Evolutionary conservation across 2,329 filamentous ascomycete species (phyloP).

Genomic region (Tympanopsis confertula): DNA sequence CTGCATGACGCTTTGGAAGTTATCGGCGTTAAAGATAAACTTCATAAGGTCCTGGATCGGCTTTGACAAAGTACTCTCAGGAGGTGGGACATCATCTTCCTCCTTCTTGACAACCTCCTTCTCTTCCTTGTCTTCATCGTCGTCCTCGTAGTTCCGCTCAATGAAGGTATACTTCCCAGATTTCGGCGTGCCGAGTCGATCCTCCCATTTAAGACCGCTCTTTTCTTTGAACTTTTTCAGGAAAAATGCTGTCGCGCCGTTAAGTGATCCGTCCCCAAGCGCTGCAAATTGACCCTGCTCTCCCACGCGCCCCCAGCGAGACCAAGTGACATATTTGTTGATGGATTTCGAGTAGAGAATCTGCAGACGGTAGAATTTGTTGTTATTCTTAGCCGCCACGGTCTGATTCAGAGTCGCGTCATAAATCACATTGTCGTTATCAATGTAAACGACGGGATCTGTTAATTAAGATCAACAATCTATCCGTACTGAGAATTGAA

Average conservation of each 20-base stretch:
- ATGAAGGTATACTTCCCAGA: constrained; percentile 68
- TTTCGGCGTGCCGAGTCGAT: constrained; percentile 42
- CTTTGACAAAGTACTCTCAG: background rate
- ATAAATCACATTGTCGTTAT: background rate
- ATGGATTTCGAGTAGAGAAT: background rate
- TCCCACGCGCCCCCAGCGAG: constrained; percentile 44
- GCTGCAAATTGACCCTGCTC: constrained; percentile 37
- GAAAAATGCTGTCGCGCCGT: constrained; percentile 34
- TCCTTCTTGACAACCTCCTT: background rate
- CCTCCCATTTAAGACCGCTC: constrained; percentile 41
- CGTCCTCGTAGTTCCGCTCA: constrained; percentile 66
- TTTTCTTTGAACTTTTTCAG: constrained; percentile 53
- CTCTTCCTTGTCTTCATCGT: constrained; percentile 24
- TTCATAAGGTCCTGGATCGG: background rate
- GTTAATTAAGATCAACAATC: no score
- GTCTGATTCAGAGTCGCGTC: background rate
- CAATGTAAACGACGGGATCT: background rate
- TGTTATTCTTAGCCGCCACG: background rate
- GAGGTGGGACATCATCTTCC: constrained; percentile 8
- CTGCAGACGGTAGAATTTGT: background rate
- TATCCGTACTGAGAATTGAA: no score
- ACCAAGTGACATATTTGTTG: background rate
- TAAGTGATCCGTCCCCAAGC: constrained; percentile 28
- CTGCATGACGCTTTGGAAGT: constrained; percentile 56
- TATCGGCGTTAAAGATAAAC: constrained; percentile 19